These are phyloP conservation scores for Allantophomopsis cytisporea DNA, from an alignment of 2,329 filamentous ascomycete genomes.

Conservation along the genomic window DNA sequence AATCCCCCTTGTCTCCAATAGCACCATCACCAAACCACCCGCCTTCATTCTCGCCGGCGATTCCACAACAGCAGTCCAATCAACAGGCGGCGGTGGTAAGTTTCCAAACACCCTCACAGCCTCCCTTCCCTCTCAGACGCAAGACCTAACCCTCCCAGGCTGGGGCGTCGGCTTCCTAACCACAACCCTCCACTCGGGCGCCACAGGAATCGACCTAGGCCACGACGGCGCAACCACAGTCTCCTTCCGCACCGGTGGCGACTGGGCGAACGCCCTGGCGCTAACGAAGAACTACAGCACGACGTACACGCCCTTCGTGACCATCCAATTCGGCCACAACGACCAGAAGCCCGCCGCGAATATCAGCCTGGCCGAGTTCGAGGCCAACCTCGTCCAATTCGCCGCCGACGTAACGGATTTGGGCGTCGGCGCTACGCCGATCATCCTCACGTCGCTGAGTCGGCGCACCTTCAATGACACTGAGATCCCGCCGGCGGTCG, in stretches of 20 bases:
- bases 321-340: slow-evolving; percentile 33
- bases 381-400: slow-evolving; percentile 24
- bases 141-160: too few species aligned
- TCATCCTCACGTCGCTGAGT: slow-evolving; percentile 29
- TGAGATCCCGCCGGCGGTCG: slow-evolving; percentile 15
- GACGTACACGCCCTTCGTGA: slow-evolving; percentile 25
- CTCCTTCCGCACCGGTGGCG: slow-evolving; percentile 26
- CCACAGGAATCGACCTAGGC: slow-evolving; percentile 28
- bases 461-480: slow-evolving; percentile 23
- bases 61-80: slow-evolving; percentile 15
- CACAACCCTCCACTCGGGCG: slow-evolving; percentile 23
- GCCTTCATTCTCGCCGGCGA: slow-evolving; percentile 23
- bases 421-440: slow-evolving; percentile 3
- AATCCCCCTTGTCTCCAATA: too few species aligned
- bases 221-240: slow-evolving; percentile 28
- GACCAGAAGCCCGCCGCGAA: slow-evolving; percentile 27
- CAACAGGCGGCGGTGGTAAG: slow-evolving; percentile 6
- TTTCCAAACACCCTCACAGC: too few species aligned
- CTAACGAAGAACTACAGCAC: slow-evolving; percentile 18
- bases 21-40: slow-evolving; percentile 6
- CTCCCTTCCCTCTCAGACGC: too few species aligned
- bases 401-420: slow-evolving; percentile 9
- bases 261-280: slow-evolving; percentile 24
- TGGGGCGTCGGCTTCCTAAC: slow-evolving; percentile 33
- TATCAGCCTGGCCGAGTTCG: slow-evolving; percentile 22